Conservation (phyloP, 2,329 filamentous ascomycete species). For the Botrytis deweyae region DNA sequence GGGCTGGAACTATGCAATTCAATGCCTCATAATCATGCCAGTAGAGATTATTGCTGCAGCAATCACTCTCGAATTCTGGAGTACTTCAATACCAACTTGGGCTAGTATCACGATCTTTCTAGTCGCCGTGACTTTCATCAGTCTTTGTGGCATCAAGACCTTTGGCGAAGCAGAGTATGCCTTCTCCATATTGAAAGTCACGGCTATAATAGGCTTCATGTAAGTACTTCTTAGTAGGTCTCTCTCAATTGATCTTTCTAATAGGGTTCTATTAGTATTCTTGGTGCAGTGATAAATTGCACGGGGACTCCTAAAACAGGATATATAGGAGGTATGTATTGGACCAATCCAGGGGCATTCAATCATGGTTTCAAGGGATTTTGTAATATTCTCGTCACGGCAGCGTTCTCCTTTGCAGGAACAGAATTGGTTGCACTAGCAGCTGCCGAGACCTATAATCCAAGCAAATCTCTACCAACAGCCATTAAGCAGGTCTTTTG, state of each 20-base stretch:
- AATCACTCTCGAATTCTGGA: slow-evolving; percentile 83
- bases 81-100: slow-evolving; percentile 68
- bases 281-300: slow-evolving; percentile 82
- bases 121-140: slow-evolving; percentile 71
- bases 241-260: not conserved
- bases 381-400: slow-evolving; percentile 73
- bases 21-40: slow-evolving; percentile 81
- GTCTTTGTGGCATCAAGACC: slow-evolving; percentile 81
- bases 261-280: slow-evolving; percentile 55
- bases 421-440: slow-evolving; percentile 76
- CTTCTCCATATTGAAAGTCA: slow-evolving; percentile 83
- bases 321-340: slow-evolving; percentile 80
- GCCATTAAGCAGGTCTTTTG: slow-evolving; percentile 97
- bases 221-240: slow-evolving; percentile 44
- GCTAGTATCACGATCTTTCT: slow-evolving; percentile 86
- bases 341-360: slow-evolving; percentile 77
- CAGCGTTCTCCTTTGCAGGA: slow-evolving; percentile 75
- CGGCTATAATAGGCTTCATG: slow-evolving; percentile 88
- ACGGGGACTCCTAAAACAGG: slow-evolving; percentile 72
- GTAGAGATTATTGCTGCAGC: slow-evolving; percentile 85
- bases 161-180: slow-evolving; percentile 90
- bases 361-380: slow-evolving; percentile 80
- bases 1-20: slow-evolving; percentile 91
- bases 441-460: slow-evolving; percentile 76
- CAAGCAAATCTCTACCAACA: slow-evolving; percentile 76